Evolutionary conservation across 768 basidiomycete genomes (phyloP), one percentile per base, ranked within the genome.

Genomic region (Leccinum imitatum): DNA sequence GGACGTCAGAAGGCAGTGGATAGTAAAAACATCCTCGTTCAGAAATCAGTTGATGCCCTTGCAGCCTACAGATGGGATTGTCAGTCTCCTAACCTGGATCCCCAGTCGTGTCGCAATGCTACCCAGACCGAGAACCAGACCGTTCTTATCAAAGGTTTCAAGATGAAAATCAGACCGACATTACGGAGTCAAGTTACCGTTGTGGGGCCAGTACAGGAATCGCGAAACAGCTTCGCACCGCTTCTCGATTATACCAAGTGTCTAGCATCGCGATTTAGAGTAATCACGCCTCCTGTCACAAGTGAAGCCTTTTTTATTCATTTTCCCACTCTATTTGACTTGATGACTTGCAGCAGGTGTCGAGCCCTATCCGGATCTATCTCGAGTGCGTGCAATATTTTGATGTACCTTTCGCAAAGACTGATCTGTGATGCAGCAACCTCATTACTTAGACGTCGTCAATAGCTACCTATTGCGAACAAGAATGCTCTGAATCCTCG

Each of bases 111-210:
- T 39, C 44, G 14, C 15, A 30, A 10, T 9, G 33, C 17, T 15
- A 39, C n/a, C 21, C 4, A 27, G 6, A n/a, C 39, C 6, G 54
- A 59, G 33, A 63, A 64, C 33, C 63, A 64, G 51, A 63, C 63
- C 7, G 8, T 64, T 14, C 15, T 64, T 23, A 50, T 64, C n/a
- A 48, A 48, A 25, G 61, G 61, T 3, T 63, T 64, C 54, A 56
- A 50, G 50, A 55, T 63, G 8, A 50, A 52, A 19, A 47, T 57
- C 17, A 59, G 54, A 23, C 30, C n/a, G 47, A 14, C 1, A 27
- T 11, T 13, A 27, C 39, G 19, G 27, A 7, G 6, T 27, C 27
- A 27, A 27, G 33, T 30, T 57, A 4, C 37, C 4, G 47, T 57
- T 15, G 14, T 37, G 35, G 6, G 35, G 35, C 35, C 35, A 37